These are phyloP conservation scores for Pseudogymnoascus sp. DNA, from an alignment of 2,329 filamentous ascomycete species.

Conservation along the genomic window DNA sequence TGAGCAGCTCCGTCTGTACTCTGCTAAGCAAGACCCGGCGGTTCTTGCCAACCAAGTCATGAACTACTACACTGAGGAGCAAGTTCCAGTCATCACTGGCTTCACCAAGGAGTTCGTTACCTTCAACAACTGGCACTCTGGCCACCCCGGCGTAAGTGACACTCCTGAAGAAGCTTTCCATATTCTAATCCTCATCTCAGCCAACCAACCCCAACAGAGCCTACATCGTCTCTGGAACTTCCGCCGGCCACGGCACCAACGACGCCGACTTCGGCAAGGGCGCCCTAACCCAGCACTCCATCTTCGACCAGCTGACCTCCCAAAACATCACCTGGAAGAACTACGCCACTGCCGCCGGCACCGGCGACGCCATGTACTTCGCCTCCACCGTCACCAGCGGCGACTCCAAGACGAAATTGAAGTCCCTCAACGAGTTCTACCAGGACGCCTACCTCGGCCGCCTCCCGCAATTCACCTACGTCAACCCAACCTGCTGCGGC, in stretches of 20 bases:
- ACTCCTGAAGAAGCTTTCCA: not conserved
- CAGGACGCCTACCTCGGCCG: conserved; percentile 26
- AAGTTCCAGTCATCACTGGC: conserved; percentile 34
- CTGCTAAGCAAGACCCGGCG: conserved; percentile 25
- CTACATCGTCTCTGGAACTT: conserved; percentile 26
- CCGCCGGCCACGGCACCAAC: conserved; percentile 26
- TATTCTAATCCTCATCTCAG: conserved; percentile 18
- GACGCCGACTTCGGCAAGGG: conserved; percentile 23
- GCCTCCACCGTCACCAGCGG: conserved; percentile 27
- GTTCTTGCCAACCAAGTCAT: conserved; percentile 32
- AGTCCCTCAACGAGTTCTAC: conserved; percentile 28
- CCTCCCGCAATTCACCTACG: conserved; percentile 29
- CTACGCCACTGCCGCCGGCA: conserved; percentile 28
- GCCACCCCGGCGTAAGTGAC: conserved; percentile 32
- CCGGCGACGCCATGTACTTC: conserved; percentile 27
- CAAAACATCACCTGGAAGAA: conserved; percentile 30
- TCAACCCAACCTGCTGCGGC: conserved; percentile 33
- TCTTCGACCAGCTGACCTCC: conserved; percentile 33
- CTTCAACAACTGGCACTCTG: conserved; percentile 38
- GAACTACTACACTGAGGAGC: conserved; percentile 36
- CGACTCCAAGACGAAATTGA: conserved; percentile 24
- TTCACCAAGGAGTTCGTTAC: conserved; percentile 34
- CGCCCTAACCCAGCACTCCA: conserved; percentile 25
- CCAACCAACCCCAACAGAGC: conserved; percentile 36
- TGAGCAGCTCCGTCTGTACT: conserved; percentile 32